phyloP scores from a whole-genome alignment of 1,139 yeast genomes.

The Yamadazyma jaroonii region DNA sequence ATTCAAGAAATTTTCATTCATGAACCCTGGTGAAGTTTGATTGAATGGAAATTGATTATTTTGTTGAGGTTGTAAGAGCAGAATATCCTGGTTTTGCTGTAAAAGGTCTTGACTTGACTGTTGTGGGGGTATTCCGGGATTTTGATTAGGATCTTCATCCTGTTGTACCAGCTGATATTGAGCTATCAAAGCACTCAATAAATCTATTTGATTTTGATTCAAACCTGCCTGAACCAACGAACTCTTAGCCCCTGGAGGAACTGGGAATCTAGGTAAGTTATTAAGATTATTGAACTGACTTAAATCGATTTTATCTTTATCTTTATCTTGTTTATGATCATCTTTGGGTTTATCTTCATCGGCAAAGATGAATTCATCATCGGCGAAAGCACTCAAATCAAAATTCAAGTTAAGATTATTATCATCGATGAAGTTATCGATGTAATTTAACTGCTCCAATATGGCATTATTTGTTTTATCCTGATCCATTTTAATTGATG shows the following conservation, averaged over 20 bases:
- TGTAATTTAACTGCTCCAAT: slow-evolving; percentile 71
- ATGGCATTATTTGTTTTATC: slow-evolving; percentile 39
- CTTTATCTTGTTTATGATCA: neutral
- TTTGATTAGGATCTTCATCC: neutral
- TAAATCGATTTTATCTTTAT: slow-evolving; percentile 4
- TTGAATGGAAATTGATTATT: neutral
- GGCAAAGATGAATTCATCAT: slow-evolving; percentile 72
- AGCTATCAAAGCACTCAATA: slow-evolving; percentile 68
- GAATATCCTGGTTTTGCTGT: too few relatives aligned
- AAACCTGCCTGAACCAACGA: slow-evolving; percentile 65
- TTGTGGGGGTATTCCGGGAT: neutral
- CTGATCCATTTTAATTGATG: slow-evolving; percentile 10
- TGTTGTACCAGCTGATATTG: slow-evolving; percentile 49
- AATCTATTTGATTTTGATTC: slow-evolving; percentile 64
- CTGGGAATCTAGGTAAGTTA: slow-evolving; percentile 56
- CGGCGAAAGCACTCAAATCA: slow-evolving; percentile 78
- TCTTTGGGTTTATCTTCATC: slow-evolving; percentile 64
- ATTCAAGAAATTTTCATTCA: neutral
- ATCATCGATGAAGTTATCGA: slow-evolving; percentile 65
- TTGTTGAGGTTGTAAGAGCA: neutral
- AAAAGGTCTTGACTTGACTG: neutral
- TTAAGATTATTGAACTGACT: slow-evolving; percentile 11
- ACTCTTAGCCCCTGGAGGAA: slow-evolving; percentile 69
- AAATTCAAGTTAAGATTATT: slow-evolving; percentile 68
- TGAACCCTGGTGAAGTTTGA: neutral